These are phyloP conservation scores for Penicillium decumbens DNA, from an alignment of 2,329 filamentous ascomycete genomes.

Conservation along the genomic window DNA sequence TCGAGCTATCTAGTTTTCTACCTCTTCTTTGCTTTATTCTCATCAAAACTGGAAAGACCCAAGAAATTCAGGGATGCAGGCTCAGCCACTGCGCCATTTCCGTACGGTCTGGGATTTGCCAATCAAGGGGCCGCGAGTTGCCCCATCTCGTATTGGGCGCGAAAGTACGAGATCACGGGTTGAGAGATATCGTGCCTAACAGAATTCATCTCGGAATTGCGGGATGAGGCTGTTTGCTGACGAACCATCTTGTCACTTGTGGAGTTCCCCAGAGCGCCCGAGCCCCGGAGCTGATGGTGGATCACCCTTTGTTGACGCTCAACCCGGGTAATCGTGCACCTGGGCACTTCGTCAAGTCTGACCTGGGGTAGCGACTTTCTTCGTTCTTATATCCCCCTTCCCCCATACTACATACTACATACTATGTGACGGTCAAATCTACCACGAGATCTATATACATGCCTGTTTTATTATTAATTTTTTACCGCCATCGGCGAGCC, in stretches of 20 bases:
- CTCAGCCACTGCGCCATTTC: slow-evolving; percentile 11
- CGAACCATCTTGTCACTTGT: background rate
- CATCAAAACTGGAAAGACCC: background rate
- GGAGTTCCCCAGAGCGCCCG: background rate
- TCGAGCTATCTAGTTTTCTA: too few relatives aligned
- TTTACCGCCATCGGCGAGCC: background rate
- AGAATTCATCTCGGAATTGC: background rate
- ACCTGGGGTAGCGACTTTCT: background rate
- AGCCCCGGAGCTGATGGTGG: background rate
- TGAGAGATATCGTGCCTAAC: background rate
- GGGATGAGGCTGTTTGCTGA: slow-evolving; percentile 21
- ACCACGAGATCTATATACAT: slow-evolving; percentile 1
- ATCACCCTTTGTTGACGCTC: background rate
- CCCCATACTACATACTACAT: too few relatives aligned
- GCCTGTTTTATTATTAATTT: background rate
- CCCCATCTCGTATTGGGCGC: slow-evolving; percentile 17
- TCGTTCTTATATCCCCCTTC: background rate
- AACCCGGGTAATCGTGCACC: background rate
- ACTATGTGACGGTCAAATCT: background rate
- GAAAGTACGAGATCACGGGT: slow-evolving; percentile 2
- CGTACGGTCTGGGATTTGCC: slow-evolving; percentile 2
- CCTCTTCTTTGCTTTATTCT: too few relatives aligned
- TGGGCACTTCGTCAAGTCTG: background rate
- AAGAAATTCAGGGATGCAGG: background rate
- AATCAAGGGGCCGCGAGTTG: slow-evolving; percentile 8